Conservation (phyloP, 2,329 filamentous ascomycete species). For the Nemania serpens region DNA sequence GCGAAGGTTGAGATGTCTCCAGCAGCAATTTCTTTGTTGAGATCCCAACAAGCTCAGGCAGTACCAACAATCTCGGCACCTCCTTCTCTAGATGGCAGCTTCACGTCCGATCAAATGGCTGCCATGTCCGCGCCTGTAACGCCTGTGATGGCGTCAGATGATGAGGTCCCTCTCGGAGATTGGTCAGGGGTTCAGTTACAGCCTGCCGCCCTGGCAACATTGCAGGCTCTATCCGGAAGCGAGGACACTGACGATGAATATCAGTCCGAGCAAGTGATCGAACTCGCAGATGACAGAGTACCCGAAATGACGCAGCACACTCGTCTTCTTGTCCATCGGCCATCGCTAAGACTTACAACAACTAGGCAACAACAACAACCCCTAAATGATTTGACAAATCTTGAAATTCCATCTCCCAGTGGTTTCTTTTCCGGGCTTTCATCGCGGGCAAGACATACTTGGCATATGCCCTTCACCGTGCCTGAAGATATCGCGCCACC, state of each 20-base stretch:
- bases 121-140: slow-evolving; percentile 83
- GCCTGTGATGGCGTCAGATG: slow-evolving; percentile 67
- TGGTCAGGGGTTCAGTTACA: slow-evolving; percentile 80
- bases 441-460: slow-evolving; percentile 76
- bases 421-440: slow-evolving; percentile 90
- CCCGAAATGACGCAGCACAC: slow-evolving; percentile 59
- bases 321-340: slow-evolving; percentile 48
- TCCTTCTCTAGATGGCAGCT: slow-evolving; percentile 86
- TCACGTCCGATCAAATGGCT: slow-evolving; percentile 86
- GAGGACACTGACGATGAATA: slow-evolving; percentile 64
- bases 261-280: slow-evolving; percentile 59
- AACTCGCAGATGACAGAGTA: slow-evolving; percentile 51
- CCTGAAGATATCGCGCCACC: slow-evolving; percentile 65
- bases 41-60: slow-evolving; percentile 62
- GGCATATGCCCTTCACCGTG: slow-evolving; percentile 67
- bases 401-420: slow-evolving; percentile 89
- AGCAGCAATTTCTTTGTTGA: slow-evolving; percentile 73
- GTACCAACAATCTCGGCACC: slow-evolving; percentile 78
- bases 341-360: slow-evolving; percentile 45
- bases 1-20: slow-evolving; percentile 76
- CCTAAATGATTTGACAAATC: slow-evolving; percentile 73
- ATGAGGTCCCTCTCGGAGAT: slow-evolving; percentile 59
- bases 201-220: slow-evolving; percentile 77
- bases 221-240: slow-evolving; percentile 72
- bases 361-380: slow-evolving; percentile 63